Evolutionary conservation across 768 basidiomycete species (phyloP), one percentile per base, ranked within the genome.

Genomic region (Xerocomellus amylosporus): DNA sequence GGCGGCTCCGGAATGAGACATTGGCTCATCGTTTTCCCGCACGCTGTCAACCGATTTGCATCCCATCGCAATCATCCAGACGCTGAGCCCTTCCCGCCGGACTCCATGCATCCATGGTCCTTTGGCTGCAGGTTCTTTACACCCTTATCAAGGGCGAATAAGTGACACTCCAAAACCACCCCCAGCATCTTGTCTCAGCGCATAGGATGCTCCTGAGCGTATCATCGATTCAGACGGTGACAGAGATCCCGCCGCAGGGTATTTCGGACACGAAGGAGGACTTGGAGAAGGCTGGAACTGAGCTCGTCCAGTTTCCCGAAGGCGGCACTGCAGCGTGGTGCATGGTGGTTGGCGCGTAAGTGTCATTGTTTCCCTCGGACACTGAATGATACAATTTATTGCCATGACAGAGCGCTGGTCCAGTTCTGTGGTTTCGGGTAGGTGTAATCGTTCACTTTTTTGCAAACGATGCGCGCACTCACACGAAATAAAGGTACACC

Each of bases 361-460:
- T 40, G 22, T 34, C 9, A 5, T n/a, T 26, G 6, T 30, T 31
- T 30, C n/a, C 17, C 43, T 37, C 8, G 19, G 12, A 20, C 15
- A 10, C 14, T 31, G 34, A 24, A 36, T 14, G 34, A 40, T 28
- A 19, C 1, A 0, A 6, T 26, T 5, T 40, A 12, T 24, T 28
- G 15, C 8, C n/a, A 19, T 41, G 10, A 46, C 43, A 75, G 74
- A 10, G 61, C 63, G 9, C 51, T 75, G 4, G 51, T 69, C 5
- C 68, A 68, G 46, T 64, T 69, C 51, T 71, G 72, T 40, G 65
- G 69, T 24, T 73, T 69, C 38, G 75, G 73, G 67, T 69, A 37
- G 30, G 59, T 33, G 8, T 37, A 8, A 34, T 15, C 5, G 2
- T 24, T 24, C 15, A 7, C 2, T 30, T 34, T 30, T 34, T 46